Evolutionary conservation across 73 alveolate genomes (phyloP).

Genomic region (Paramecium pentaurelia): DNA sequence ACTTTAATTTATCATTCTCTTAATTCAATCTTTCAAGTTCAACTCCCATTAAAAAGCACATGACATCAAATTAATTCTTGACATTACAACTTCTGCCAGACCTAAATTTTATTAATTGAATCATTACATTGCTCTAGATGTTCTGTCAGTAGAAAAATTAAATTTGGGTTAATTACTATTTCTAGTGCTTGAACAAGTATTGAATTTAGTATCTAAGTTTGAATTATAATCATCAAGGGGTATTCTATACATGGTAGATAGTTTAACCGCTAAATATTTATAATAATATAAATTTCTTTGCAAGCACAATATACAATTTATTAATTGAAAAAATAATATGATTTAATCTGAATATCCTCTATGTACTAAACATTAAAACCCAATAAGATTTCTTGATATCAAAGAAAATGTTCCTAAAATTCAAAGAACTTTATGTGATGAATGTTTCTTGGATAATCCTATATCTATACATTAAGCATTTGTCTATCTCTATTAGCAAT

Average conservation of each 20-base stretch:
- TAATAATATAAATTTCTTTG: neutral
- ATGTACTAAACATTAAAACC: neutral
- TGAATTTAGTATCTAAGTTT: neutral
- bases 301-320: neutral
- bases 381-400: neutral
- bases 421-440: neutral
- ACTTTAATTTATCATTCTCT: neutral
- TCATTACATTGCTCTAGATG: neutral
- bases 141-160: neutral
- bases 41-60: neutral
- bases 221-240: neutral
- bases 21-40: neutral
- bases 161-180: neutral
- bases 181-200: neutral
- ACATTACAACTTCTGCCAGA: neutral
- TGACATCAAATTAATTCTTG: neutral
- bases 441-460: neutral
- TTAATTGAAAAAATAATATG: neutral
- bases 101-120: neutral
- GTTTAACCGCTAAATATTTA: neutral
- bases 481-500: neutral
- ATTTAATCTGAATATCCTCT: neutral
- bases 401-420: neutral
- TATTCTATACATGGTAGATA: neutral
- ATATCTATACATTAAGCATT: neutral